Evolutionary conservation across 192 early-diverging fungal genomes (phyloP).

Genomic region (Chytriomyces sp.): DNA sequence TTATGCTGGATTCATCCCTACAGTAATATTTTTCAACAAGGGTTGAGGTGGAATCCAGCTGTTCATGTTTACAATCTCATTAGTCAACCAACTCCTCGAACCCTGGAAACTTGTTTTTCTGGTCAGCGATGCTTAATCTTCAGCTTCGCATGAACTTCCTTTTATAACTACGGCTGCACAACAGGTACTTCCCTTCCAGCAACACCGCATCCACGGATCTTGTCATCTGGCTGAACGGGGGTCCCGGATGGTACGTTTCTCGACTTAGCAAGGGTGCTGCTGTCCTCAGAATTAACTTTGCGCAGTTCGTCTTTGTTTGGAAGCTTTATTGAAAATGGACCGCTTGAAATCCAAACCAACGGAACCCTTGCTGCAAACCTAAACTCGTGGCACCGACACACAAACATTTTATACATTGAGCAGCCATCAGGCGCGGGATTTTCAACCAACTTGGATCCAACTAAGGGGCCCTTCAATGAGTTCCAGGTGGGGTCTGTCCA

Average conservation of each 20-base stretch:
- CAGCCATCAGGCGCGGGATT: constrained; percentile 45
- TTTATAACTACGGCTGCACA: too few relatives aligned
- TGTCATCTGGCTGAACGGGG: constrained; percentile 44
- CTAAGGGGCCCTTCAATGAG: not conserved
- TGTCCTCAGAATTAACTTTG: too few relatives aligned
- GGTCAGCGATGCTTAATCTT: not conserved
- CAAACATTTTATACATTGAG: constrained; percentile 43
- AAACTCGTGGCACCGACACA: constrained; percentile 39
- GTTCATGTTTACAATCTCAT: not conserved
- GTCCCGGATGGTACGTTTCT: constrained; percentile 27
- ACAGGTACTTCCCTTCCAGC: constrained; percentile 23
- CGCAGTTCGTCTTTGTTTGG: constrained; percentile 37
- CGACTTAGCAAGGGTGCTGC: not conserved
- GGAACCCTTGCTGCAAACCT: constrained; percentile 22
- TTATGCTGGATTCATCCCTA: constrained; percentile 32
- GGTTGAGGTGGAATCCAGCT: not conserved
- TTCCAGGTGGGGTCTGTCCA: not conserved
- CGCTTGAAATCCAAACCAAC: not conserved
- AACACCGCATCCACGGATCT: constrained; percentile 10
- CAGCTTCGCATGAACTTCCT: not conserved
- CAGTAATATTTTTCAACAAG: not conserved
- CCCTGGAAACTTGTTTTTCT: constrained; percentile 17
- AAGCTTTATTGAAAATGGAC: constrained; percentile 45
- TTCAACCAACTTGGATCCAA: constrained; percentile 3
- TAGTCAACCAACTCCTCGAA: not conserved